Evolutionary conservation across 352 stramenopile genomes (phyloP).

Genomic region (Phytophthora boehmeriae): DNA sequence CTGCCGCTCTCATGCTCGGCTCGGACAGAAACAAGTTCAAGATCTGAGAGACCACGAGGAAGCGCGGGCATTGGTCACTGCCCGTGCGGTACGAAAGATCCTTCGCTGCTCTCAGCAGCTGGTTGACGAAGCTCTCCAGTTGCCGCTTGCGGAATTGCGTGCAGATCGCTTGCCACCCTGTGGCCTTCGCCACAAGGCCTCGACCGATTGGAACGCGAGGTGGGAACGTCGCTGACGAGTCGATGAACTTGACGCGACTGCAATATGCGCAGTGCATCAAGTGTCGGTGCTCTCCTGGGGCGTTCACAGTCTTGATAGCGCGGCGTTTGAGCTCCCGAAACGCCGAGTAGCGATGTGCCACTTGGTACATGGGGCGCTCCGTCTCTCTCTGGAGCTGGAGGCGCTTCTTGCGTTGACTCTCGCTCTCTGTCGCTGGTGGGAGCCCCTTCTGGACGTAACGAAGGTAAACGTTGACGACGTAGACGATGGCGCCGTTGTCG

Average conservation of each 20-base stretch:
- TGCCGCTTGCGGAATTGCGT: slow-evolving; percentile 39
- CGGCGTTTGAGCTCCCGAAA: slow-evolving; percentile 47
- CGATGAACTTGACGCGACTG: slow-evolving; percentile 49
- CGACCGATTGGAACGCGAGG: slow-evolving; percentile 43
- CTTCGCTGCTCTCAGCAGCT: slow-evolving; percentile 46
- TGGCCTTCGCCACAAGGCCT: slow-evolving; percentile 24
- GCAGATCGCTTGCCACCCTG: slow-evolving; percentile 23
- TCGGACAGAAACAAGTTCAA: slow-evolving; percentile 64
- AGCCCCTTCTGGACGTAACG: slow-evolving; percentile 57
- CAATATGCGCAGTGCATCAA: slow-evolving; percentile 62
- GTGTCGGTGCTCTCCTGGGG: slow-evolving; percentile 28
- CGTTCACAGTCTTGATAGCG: slow-evolving; percentile 32
- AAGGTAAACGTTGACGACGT: slow-evolving; percentile 62
- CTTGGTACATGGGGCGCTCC: slow-evolving; percentile 43
- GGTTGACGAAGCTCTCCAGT: slow-evolving; percentile 45
- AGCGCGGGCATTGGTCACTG: slow-evolving; percentile 49
- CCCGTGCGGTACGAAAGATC: slow-evolving; percentile 50
- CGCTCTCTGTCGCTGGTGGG: slow-evolving; percentile 22
- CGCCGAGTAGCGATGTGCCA: slow-evolving; percentile 61
- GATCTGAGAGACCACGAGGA: slow-evolving; percentile 49
- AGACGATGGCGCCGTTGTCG: slow-evolving; percentile 47
- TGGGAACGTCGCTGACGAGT: slow-evolving; percentile 48
- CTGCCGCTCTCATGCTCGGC: slow-evolving; percentile 20
- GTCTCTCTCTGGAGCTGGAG: slow-evolving; percentile 22
- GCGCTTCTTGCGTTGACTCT: slow-evolving; percentile 19